Evolutionary conservation across 2,329 filamentous ascomycete genomes (phyloP).

Genomic region (Verticillium longisporum): DNA sequence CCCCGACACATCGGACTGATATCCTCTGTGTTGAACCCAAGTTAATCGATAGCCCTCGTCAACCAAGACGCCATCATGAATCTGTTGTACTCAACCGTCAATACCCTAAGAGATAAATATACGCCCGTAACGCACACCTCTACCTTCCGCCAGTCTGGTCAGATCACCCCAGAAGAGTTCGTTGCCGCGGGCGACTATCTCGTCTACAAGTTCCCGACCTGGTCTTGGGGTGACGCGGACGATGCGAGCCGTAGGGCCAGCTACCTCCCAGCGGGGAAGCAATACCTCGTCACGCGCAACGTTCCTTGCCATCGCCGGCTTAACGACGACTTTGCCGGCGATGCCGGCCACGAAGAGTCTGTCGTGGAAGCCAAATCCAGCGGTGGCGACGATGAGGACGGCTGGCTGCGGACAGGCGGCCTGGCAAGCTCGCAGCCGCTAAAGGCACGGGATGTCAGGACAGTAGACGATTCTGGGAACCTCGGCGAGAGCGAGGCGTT

Average conservation of each 20-base stretch:
- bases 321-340: constrained; percentile 87
- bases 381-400: constrained; percentile 65
- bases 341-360: constrained; percentile 79
- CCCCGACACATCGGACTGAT: not conserved
- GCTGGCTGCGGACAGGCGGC: constrained; percentile 86
- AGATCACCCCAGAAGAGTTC: constrained; percentile 97
- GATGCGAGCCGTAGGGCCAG: constrained; percentile 69
- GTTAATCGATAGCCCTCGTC: not conserved
- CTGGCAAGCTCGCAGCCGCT: constrained; percentile 68
- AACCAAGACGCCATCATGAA: constrained; percentile 55
- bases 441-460: constrained; percentile 73
- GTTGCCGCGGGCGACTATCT: constrained; percentile 93
- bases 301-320: constrained; percentile 90
- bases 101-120: constrained; percentile 85
- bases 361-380: constrained; percentile 57
- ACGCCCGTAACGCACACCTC: constrained; percentile 85
- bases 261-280: constrained; percentile 83
- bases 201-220: constrained; percentile 97
- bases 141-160: constrained; percentile 86
- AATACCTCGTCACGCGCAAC: constrained; percentile 90
- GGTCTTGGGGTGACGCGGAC: constrained; percentile 91
- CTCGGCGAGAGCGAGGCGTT: constrained; percentile 67
- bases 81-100: constrained; percentile 85
- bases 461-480: constrained; percentile 84
- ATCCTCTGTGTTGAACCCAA: not conserved